These are phyloP conservation scores for Trypanosomatidae sp. DNA, from an alignment of 208 protist genomes.

Conservation along the genomic window DNA sequence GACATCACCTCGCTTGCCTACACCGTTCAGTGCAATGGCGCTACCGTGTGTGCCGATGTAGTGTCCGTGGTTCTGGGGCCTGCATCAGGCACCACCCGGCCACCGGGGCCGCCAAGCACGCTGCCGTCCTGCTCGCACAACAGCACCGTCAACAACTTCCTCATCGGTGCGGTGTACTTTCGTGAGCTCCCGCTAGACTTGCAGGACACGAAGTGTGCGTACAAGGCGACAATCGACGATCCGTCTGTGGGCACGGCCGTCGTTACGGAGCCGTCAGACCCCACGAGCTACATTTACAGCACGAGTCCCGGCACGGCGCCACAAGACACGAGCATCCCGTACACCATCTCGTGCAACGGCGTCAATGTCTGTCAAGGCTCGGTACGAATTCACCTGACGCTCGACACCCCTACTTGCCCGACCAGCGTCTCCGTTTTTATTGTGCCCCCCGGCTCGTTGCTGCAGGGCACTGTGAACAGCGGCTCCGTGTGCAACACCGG, in stretches of 20 bases:
- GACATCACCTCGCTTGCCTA: constrained; percentile 25
- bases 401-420: constrained; percentile 25
- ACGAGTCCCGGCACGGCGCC: constrained; percentile 14
- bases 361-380: constrained; percentile 34
- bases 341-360: constrained; percentile 42
- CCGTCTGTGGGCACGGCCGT: constrained; percentile 29
- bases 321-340: constrained; percentile 24
- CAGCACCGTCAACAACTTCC: constrained; percentile 24
- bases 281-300: constrained; percentile 45
- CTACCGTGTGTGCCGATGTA: constrained; percentile 37
- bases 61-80: constrained; percentile 21
- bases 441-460: constrained; percentile 20
- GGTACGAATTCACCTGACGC: constrained; percentile 34
- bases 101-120: constrained; percentile 1
- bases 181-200: constrained; percentile 33
- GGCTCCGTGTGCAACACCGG: constrained; percentile 29
- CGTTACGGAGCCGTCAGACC: constrained; percentile 15
- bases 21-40: constrained; percentile 32
- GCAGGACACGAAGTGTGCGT: constrained; percentile 21
- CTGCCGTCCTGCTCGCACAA: constrained; percentile 32
- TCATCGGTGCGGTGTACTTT: constrained; percentile 20
- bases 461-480: constrained; percentile 30
- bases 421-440: constrained; percentile 17
- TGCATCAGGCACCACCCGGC: constrained; percentile 9
- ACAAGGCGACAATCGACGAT: constrained; percentile 25